Conservation (phyloP, 2,329 filamentous ascomycete genomes). For the Phoma herbarum region DNA sequence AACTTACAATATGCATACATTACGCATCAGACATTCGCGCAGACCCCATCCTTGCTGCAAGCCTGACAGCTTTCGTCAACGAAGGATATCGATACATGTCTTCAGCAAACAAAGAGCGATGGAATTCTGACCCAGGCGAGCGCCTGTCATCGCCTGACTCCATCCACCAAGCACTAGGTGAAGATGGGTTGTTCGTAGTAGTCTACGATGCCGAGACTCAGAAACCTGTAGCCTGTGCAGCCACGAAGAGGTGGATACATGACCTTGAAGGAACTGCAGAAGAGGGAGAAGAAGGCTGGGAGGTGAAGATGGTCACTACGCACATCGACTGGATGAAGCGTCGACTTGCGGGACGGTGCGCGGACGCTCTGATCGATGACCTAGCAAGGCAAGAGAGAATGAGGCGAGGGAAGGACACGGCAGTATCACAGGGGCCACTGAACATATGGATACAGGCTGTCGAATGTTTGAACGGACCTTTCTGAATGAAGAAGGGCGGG, state of each 20-base stretch:
- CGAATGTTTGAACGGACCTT: slow-evolving; percentile 18
- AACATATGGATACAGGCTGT: slow-evolving; percentile 22
- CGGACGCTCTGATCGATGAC: slow-evolving; percentile 14
- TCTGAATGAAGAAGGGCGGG: slow-evolving; percentile 20
- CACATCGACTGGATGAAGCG: slow-evolving; percentile 15
- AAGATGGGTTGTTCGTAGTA: neutral
- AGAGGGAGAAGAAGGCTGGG: slow-evolving; percentile 17
- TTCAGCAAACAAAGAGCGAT: neutral
- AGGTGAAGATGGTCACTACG: slow-evolving; percentile 21
- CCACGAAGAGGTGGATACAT: neutral
- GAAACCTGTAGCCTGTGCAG: neutral
- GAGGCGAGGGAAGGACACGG: neutral
- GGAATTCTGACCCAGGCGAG: neutral
- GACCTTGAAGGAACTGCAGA: neutral
- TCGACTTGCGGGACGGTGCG: slow-evolving; percentile 15
- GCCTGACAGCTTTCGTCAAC: neutral
- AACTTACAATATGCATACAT: neutral
- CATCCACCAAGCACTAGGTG: neutral
- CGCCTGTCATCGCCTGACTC: neutral
- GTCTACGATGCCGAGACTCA: neutral
- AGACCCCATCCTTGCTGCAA: neutral
- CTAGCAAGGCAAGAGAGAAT: neutral
- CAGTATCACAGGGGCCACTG: neutral
- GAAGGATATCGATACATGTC: neutral
- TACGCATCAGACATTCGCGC: neutral